Evolutionary conservation across 1,284 basidiomycete genomes (phyloP), one percentile per base, ranked within the genome.

Genomic region (Volvariella surrecta): DNA sequence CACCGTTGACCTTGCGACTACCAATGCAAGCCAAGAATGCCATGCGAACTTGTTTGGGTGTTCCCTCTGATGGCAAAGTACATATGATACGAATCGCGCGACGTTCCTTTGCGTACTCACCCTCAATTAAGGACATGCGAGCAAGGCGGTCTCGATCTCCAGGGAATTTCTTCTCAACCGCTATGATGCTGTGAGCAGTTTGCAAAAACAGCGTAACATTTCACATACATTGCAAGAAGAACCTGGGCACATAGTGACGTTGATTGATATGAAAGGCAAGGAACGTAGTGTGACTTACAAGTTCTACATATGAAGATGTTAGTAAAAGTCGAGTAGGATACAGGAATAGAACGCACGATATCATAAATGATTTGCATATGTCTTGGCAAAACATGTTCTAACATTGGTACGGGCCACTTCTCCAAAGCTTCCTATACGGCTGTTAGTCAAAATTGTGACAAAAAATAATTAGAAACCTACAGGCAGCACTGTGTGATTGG

Each of bases 321-420:
- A 44, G 38, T 11, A 47, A n/a, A n/a, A n/a, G n/a, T 37, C 8
- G 9, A 15, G 20, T 21, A 13, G 39, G 30, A 24, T 39, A 31
- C 35, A 15, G 41, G 32, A 35, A 41, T n/a, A 21, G 10, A 18
- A 71, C 75, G 67, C 50, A 86, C 83, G 53, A 93, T 85, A 61
- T 89, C 88, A 61, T 81, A 95, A 56, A 94, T 92, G 57, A 94
- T 89, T 59, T 93, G 89, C 77, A 89, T 68, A 56, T 89, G 85
- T 48, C 84, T 74, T 2, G 91, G 93, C 9, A 96, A 68, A 34
- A 96, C 71, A 57, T 84, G 76, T 57, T 88, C 75, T 57, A 96
- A 64, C 47, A 96, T 64, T 8, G 86, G 76, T 19, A 95, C 82
- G 6, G 89, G 74, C 92, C 93, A 96, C 63, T 89, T 94, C 71